These are phyloP conservation scores for Colletotrichum siamense DNA, from an alignment of 2,329 filamentous ascomycete genomes.

Conservation along the genomic window DNA sequence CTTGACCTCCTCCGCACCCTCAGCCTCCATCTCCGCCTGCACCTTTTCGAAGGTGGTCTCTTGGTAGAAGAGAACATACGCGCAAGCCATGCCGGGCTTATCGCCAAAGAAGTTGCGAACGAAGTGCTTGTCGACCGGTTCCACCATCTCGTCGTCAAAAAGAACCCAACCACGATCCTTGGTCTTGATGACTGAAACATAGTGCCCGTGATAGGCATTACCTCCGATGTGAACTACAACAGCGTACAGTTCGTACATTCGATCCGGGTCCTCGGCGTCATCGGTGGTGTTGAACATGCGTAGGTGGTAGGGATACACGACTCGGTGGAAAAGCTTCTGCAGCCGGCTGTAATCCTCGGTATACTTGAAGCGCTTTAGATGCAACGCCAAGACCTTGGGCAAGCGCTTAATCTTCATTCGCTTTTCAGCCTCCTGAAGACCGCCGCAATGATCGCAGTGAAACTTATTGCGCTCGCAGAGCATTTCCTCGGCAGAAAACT, in stretches of 20 bases:
- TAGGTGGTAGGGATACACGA: conserved; percentile 96
- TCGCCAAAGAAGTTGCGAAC: conserved; percentile 98
- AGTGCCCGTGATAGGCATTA: conserved; percentile 96
- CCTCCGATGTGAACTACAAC: conserved; percentile 97
- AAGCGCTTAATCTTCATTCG: conserved; percentile 98
- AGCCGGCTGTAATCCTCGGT: conserved; percentile 92
- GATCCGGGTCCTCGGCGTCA: conserved; percentile 90
- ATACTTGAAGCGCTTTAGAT: conserved; percentile 98
- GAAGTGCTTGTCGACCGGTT: conserved; percentile 95
- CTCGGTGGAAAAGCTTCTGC: conserved; percentile 95
- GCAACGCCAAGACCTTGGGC: conserved; percentile 88
- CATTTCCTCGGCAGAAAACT: conserved; percentile 99
- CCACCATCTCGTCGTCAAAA: conserved; percentile 98
- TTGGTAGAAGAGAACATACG: conserved; percentile 97
- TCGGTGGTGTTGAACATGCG: conserved; percentile 98
- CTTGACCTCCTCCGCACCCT: conserved; percentile 70
- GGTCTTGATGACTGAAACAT: conserved; percentile 97
- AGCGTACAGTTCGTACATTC: conserved; percentile 94
- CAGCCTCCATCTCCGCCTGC: conserved; percentile 81
- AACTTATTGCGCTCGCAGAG: conserved; percentile 98
- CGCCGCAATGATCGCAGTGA: conserved; percentile 96
- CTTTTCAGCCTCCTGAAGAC: conserved; percentile 96
- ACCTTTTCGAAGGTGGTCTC: conserved; percentile 78
- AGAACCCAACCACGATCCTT: conserved; percentile 94
- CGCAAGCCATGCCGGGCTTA: conserved; percentile 87